Conservation (phyloP, 2,329 filamentous ascomycete species). For the Rhytidhysteron rufulum region DNA sequence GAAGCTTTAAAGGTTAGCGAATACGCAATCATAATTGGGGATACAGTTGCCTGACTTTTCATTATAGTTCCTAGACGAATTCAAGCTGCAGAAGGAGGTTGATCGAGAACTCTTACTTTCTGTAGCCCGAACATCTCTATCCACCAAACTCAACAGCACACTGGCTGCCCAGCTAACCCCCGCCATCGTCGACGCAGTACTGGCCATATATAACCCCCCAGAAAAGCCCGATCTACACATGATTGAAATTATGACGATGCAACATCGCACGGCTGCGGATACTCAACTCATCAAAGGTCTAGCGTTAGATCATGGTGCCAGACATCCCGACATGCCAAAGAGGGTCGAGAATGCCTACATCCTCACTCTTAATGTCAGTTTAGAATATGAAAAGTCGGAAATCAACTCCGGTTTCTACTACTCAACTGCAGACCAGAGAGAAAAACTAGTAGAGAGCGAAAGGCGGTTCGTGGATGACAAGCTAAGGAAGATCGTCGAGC, state of each 20-base stretch:
- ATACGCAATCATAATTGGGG: slow-evolving; percentile 1
- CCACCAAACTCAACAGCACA: slow-evolving; percentile 87
- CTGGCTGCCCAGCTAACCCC: slow-evolving; percentile 90
- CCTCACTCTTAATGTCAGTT: slow-evolving; percentile 88
- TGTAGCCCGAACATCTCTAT: slow-evolving; percentile 88
- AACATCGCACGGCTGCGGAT: slow-evolving; percentile 92
- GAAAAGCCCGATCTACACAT: slow-evolving; percentile 97
- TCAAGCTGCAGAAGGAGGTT: slow-evolving; percentile 84
- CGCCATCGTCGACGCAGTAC: slow-evolving; percentile 91
- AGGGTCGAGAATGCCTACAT: slow-evolving; percentile 93
- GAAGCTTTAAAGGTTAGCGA: slow-evolving; percentile 74
- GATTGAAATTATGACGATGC: slow-evolving; percentile 99
- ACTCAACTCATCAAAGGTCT: slow-evolving; percentile 93
- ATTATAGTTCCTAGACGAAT: slow-evolving; percentile 78
- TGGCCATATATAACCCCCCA: slow-evolving; percentile 85
- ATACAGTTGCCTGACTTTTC: background rate
- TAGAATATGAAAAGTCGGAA: slow-evolving; percentile 99
- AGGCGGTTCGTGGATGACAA: slow-evolving; percentile 94
- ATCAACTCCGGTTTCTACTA: slow-evolving; percentile 99
- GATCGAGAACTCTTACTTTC: slow-evolving; percentile 91
- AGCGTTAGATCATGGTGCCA: slow-evolving; percentile 88
- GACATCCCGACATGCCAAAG: slow-evolving; percentile 98
- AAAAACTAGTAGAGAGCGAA: slow-evolving; percentile 97
- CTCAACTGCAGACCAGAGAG: slow-evolving; percentile 90
- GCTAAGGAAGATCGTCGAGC: slow-evolving; percentile 92